Base-by-base conservation (phyloP, 1,284 basidiomycete genomes). In the Trametes sp. region DNA sequence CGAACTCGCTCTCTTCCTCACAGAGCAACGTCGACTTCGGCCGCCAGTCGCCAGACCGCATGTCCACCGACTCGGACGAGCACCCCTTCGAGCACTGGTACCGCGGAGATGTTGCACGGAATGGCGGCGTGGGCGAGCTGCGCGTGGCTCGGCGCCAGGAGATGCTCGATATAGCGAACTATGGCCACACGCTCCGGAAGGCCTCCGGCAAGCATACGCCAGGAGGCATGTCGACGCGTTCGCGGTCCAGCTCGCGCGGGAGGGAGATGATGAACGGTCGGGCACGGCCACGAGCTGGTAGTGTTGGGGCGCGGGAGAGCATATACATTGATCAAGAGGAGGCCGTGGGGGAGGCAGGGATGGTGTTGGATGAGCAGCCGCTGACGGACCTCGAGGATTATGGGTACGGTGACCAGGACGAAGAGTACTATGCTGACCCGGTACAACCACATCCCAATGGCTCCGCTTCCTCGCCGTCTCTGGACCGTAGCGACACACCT, bases 71-170 rank as follows among this genome's bases (percentile, higher is more conserved):
- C 23, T 91, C 89, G 2, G 89, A 91, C 64, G 91, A 93, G 71
- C 84, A 83, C 7, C 90, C 90, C 0, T 93, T 88, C 65, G 89
- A 93, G 70, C 90, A 93, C 70, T 93, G 90, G 90, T 93, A 93
- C 72, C 86, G 90, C 54, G 90, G 90, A 2, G 90, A 93, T 66
- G 83, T 90, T 3, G 87, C 90, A 9, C 81, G 91, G 45, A 93
- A 93, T 69, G 91, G 90, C 33, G 90, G 91, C 42, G 91, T 93
- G 19, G 90, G 90, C 49, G 90, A 93, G 73, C 77, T 91, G 59
- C 81, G 88, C 26, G 85, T 93, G 2, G 90, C 85, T 3, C 81
- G 82, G 69, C 81, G 87, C 63, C 80, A 87, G 73, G 90, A 93
- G 75, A 93, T 93, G 90, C 73, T 93, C 57, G 89, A 92, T 70